Conservation (phyloP, 106 monocot genomes). For the Phalaenopsis equestris region DNA sequence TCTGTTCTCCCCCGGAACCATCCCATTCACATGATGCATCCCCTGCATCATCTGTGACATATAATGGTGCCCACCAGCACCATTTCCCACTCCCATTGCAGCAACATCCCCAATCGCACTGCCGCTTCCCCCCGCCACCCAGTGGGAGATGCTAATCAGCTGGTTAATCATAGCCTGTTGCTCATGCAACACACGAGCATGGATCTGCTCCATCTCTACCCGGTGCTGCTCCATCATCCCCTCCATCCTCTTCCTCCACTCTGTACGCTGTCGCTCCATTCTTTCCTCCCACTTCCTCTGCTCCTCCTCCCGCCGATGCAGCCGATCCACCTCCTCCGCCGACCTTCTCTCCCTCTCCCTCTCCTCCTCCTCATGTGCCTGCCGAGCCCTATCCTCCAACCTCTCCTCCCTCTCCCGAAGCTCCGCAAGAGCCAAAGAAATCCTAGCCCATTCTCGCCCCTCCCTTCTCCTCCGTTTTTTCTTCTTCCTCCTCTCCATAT, state of each 20-base stretch:
- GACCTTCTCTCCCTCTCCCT: not conserved
- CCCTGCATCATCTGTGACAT: slow-evolving; percentile 39
- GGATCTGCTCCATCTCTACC: slow-evolving; percentile 46
- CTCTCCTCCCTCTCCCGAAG: slow-evolving; percentile 14
- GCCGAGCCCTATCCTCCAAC: slow-evolving; percentile 5
- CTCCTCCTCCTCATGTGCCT: slow-evolving; percentile 5
- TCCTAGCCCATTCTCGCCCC: slow-evolving; percentile 7
- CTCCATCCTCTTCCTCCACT: slow-evolving; percentile 41
- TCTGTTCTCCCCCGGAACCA: slow-evolving; percentile 32
- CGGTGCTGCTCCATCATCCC: slow-evolving; percentile 39
- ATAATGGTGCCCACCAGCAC: slow-evolving; percentile 12
- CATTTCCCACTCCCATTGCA: not conserved
- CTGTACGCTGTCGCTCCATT: slow-evolving; percentile 19
- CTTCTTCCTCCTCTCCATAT: slow-evolving; percentile 1
- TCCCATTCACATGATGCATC: slow-evolving; percentile 38
- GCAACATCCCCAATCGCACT: slow-evolving; percentile 9
- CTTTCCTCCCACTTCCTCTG: slow-evolving; percentile 31
- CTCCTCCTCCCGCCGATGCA: slow-evolving; percentile 10
- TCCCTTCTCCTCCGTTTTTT: slow-evolving; percentile 28
- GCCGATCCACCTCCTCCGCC: slow-evolving; percentile 4
- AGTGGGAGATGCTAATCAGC: slow-evolving; percentile 31
- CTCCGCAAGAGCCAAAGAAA: slow-evolving; percentile 9
- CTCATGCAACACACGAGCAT: slow-evolving; percentile 33
- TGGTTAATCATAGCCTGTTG: slow-evolving; percentile 36
- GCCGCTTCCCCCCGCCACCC: not conserved